These are phyloP conservation scores for Trichoderma erinaceum DNA, from an alignment of 495 filamentous ascomycete genomes.

Conservation along the genomic window DNA sequence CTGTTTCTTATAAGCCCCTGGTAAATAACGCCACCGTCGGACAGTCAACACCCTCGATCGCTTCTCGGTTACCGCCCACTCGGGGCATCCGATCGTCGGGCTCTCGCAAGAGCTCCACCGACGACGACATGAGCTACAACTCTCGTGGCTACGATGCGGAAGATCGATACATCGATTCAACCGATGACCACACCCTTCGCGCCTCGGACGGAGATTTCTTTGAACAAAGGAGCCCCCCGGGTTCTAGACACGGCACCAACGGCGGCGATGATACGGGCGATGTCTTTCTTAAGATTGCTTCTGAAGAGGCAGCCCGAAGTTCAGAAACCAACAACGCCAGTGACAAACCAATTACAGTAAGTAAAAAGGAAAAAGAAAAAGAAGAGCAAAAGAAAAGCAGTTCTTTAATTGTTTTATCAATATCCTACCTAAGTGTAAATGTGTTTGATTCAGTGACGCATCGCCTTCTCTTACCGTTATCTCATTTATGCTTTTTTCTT, in stretches of 20 bases:
- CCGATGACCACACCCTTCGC: slow-evolving; percentile 44
- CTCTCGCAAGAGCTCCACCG: slow-evolving; percentile 40
- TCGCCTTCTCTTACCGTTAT: slow-evolving; percentile 19
- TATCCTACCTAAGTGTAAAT: not conserved
- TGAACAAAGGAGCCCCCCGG: slow-evolving; percentile 33
- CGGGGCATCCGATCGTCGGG: slow-evolving; percentile 46
- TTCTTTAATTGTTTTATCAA: slow-evolving; percentile 10
- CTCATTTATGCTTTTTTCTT: slow-evolving; percentile 4
- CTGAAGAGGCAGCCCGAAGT: slow-evolving; percentile 38
- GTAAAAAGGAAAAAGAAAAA: slow-evolving; percentile 18
- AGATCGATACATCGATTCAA: slow-evolving; percentile 33
- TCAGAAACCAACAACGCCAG: slow-evolving; percentile 20
- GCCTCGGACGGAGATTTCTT: slow-evolving; percentile 42
- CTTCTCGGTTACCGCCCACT: slow-evolving; percentile 39
- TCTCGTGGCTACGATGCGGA: slow-evolving; percentile 29
- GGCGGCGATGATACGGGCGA: slow-evolving; percentile 45
- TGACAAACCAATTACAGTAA: slow-evolving; percentile 37
- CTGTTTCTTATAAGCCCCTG: slow-evolving; percentile 36
- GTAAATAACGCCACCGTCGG: slow-evolving; percentile 23
- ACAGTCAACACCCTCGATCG: not conserved
- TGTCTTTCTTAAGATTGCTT: slow-evolving; percentile 48
- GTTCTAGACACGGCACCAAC: slow-evolving; percentile 34
- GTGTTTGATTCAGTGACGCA: not conserved
- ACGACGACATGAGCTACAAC: slow-evolving; percentile 40
- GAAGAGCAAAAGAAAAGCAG: not conserved